These are phyloP conservation scores for Cinnamomum micranthum DNA, from an alignment of 164 flowering plant species.

Conservation along the genomic window DNA sequence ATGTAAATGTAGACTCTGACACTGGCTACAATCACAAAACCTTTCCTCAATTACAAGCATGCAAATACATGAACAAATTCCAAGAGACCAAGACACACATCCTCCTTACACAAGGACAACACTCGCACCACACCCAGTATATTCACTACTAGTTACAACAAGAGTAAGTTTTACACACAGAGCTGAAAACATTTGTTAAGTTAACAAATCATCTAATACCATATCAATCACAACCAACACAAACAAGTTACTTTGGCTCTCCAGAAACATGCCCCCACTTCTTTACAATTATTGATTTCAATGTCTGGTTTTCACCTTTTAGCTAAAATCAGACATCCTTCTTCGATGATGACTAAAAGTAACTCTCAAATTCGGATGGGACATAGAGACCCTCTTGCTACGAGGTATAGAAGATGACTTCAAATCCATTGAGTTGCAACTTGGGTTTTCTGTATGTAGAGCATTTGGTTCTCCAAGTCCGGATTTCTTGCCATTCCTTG, in stretches of 20 bases:
- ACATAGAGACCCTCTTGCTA: constrained; percentile 37
- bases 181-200: neutral
- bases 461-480: constrained; percentile 24
- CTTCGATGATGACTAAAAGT: constrained; percentile 44
- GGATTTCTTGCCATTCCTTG: constrained; percentile 21
- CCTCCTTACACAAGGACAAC: no score
- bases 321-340: constrained; percentile 59
- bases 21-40: no score
- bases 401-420: constrained; percentile 23
- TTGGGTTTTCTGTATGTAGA: constrained; percentile 23
- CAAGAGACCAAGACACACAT: no score
- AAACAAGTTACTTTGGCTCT: neutral
- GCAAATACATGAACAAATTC: no score
- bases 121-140: no score
- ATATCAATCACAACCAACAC: neutral
- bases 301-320: constrained; percentile 6
- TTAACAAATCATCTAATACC: neutral
- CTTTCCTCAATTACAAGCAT: no score
- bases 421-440: constrained; percentile 18
- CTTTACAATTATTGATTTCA: neutral
- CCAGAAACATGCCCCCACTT: neutral
- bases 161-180: neutral
- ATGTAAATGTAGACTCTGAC: no score
- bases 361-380: constrained; percentile 40
- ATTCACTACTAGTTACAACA: neutral